Base-by-base conservation (phyloP, 345 rosid species). In the Citropsis articulata region DNA sequence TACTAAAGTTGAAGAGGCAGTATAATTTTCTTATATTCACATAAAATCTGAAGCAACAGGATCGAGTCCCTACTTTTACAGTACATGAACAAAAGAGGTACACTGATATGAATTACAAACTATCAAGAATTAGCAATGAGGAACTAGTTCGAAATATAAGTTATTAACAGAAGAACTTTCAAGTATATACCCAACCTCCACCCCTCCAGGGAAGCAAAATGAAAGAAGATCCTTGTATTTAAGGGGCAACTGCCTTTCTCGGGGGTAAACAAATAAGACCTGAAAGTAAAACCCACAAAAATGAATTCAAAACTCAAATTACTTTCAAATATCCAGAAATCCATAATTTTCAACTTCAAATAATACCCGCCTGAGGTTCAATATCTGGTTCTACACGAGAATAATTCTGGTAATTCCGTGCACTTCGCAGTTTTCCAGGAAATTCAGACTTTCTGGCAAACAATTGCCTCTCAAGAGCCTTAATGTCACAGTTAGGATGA, bases 191-290 rank as follows among this genome's bases (percentile, higher is more conserved):
- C 78, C 81, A 78, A 93, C 99, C 99, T 93, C 98, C 63, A 91
- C 76, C 68, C 98, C 99, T 78, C 91, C 98, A 80, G 97, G 99
- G 76, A 93, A 93, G 91, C 97, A 95, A 83, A 92, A 93, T 4
- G 99, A 93, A 73, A 90, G 86, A 77, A 95, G 96, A 90, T 93
- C 99, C 83, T 92, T 91, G 85, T 88, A 82, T 85, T 89, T 89
- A 75, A 95, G 86, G 7, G 97, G 98, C 73, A 93, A 86, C 72
- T 83, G 92, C 78, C 90, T 95, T 80, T 92, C 95, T 5, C 91
- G 97, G 31, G 99, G 99, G 78, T 93, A 93, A 79, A 88, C 97
- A 88, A 90, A 90, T 76, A 95, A 88, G 66, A 95, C 96, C 99
- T 95, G 90, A 55, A 83, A 85, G 67, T 31, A 77, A 50, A 81